Base-by-base conservation (phyloP, 768 basidiomycete genomes). In the Podaxis sp. region DNA sequence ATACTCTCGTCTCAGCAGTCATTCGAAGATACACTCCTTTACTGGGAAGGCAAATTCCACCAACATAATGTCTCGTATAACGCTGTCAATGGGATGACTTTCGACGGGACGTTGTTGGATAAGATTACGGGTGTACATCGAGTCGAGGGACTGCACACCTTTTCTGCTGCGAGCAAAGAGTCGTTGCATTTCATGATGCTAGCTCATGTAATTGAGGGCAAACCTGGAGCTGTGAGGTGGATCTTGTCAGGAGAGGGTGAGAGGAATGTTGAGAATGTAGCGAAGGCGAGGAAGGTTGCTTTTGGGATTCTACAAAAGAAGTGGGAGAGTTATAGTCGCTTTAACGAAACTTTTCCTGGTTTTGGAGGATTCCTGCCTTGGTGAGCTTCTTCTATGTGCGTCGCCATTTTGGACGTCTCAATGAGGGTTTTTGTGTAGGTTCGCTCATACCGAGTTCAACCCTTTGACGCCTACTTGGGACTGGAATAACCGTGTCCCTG, bases 311-410 rank as follows among this genome's bases (percentile, higher is more conserved):
- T 70, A 25, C 22, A 61, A 33, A 62, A 57, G 38, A 70, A 70
- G 43, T 66, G 68, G 65, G 56, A 33, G 19, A 68, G 63, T 9
- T 69, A 68, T 52, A 55, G 47, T 7, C 53, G 55, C 22, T 70
- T 70, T 41, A 70, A 70, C 36, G 36, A 55, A 29, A 70, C 70
- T 7, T 70, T 65, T 59, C 68, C 70, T 37, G 70, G 70, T 6
- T 70, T 70, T 57, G 68, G 70, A 25, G 70, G 70, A n/a, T 70
- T 70, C 41, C 36, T 70, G 22, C 70, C 70, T 19, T 70, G 70
- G 70, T 68, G 50, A 55, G 60, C 40, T 38, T 27, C 49, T n/a
- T 46, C 3, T 22, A 33, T 33, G 33, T 9, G 33, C 27, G 11
- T 33, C 19, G 9, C 22, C n/a, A 22, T 13, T 24, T 50, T 7